Evolutionary conservation across 345 rosid genomes (phyloP).

Genomic region (Dovyalis caffra): DNA sequence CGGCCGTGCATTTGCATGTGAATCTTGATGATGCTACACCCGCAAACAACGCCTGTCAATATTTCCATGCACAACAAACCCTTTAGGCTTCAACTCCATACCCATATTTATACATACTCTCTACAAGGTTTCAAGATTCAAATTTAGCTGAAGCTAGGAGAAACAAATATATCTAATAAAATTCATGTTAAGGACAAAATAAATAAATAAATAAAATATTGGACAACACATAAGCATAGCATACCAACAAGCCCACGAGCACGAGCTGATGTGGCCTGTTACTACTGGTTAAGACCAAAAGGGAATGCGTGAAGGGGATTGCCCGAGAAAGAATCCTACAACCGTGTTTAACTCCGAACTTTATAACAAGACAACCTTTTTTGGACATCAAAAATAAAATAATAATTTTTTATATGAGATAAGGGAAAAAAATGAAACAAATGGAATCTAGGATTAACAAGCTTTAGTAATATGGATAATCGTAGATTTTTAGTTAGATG

Average conservation of each 20-base stretch:
- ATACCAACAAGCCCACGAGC: slow-evolving; percentile 19
- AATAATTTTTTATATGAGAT: not conserved
- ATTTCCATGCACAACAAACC: slow-evolving; percentile 21
- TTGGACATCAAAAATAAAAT: slow-evolving; percentile 7
- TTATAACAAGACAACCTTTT: slow-evolving; percentile 7
- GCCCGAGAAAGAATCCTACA: slow-evolving; percentile 21
- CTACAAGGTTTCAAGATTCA: not conserved
- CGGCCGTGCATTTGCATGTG: slow-evolving; percentile 56
- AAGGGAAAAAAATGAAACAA: not conserved
- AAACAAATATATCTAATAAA: not conserved
- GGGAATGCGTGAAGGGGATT: slow-evolving; percentile 22
- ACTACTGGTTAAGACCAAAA: slow-evolving; percentile 24
- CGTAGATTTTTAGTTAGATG: not conserved
- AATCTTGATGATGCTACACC: slow-evolving; percentile 97
- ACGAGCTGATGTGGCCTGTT: slow-evolving; percentile 29
- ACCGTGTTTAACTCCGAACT: slow-evolving; percentile 13
- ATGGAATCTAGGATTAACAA: not conserved
- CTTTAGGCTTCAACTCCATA: not conserved
- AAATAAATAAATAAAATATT: not conserved
- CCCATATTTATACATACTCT: not conserved
- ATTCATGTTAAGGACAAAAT: not conserved
- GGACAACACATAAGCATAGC: not conserved
- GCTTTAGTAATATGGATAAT: not conserved
- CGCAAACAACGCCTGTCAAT: slow-evolving; percentile 64
- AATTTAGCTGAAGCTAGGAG: not conserved